Percentiles rank a stretch among this genome's conserved stretches.
Conservation (phyloP, 1,139 yeast genomes). For the Ashbya aceris region DNA sequence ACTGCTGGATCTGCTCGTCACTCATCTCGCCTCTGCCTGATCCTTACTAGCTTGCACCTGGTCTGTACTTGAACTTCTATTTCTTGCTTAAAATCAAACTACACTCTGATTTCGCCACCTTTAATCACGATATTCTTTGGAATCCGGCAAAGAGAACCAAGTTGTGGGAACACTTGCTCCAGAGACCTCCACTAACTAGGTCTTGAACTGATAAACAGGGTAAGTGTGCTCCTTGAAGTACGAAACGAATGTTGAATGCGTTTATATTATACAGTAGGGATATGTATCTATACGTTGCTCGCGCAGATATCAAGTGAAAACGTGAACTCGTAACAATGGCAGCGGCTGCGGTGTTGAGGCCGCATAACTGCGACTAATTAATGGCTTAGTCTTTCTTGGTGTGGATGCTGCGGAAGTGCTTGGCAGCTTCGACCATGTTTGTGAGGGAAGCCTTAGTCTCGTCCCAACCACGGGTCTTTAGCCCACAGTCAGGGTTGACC, state of each 20-base stretch:
- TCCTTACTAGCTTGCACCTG: not conserved
- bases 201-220: too few relatives aligned
- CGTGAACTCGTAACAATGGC: not conserved
- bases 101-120: too few relatives aligned
- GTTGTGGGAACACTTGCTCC: too few relatives aligned
- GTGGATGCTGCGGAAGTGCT: conserved; percentile 73
- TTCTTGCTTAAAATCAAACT: too few relatives aligned
- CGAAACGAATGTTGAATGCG: conserved; percentile 32
- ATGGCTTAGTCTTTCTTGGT: conserved; percentile 20
- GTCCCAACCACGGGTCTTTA: conserved; percentile 95
- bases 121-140: too few relatives aligned
- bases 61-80: too few relatives aligned
- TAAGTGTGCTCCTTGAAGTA: too few relatives aligned
- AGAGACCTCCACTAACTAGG: too few relatives aligned
- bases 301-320: not conserved
- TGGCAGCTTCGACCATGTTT: conserved; percentile 98
- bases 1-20: conserved; percentile 38
- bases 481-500: conserved; percentile 99
- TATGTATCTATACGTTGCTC: not conserved
- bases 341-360: not conserved
- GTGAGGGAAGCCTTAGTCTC: conserved; percentile 82
- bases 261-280: conserved; percentile 20
- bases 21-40: conserved; percentile 8
- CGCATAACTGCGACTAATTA: not conserved
- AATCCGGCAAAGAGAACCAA: too few relatives aligned